A percentile compares a stretch with the other conserved stretches of the same genome.
phyloP scores from a whole-genome alignment of 2,329 filamentous ascomycete genomes.

The Cladophialophora exuberans region DNA sequence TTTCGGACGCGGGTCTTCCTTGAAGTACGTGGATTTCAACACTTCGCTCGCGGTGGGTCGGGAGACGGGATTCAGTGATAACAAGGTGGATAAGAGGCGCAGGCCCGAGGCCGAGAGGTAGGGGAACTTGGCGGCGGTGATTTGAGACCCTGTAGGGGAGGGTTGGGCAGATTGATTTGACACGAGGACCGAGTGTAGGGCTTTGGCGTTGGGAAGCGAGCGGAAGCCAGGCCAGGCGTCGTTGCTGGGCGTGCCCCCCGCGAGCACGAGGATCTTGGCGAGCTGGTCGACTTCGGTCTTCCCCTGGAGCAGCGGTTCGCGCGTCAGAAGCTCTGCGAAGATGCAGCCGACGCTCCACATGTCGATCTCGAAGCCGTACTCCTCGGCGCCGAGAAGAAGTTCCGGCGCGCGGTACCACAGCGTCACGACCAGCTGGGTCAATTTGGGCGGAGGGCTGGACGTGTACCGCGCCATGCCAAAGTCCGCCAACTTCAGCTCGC shows the following conservation, averaged over 20 bases:
- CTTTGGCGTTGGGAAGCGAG: slow-evolving; percentile 81
- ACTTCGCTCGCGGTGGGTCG: slow-evolving; percentile 75
- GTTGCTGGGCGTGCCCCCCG: slow-evolving; percentile 82
- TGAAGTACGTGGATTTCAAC: slow-evolving; percentile 81
- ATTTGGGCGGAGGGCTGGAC: slow-evolving; percentile 71
- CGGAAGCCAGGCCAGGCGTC: slow-evolving; percentile 85
- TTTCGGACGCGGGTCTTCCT: slow-evolving; percentile 87
- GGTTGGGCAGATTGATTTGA: slow-evolving; percentile 38
- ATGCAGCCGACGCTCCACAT: slow-evolving; percentile 98
- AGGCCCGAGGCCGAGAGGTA: slow-evolving; percentile 76
- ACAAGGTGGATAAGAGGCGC: slow-evolving; percentile 67
- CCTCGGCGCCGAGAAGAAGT: slow-evolving; percentile 76
- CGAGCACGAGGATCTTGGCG: slow-evolving; percentile 83
- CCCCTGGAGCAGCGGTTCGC: slow-evolving; percentile 81
- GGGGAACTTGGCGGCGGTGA: slow-evolving; percentile 68
- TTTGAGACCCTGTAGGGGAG: slow-evolving; percentile 25
- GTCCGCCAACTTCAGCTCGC: slow-evolving; percentile 92
- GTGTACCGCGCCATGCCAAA: slow-evolving; percentile 97
- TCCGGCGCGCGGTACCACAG: slow-evolving; percentile 96
- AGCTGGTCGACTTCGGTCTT: slow-evolving; percentile 93
- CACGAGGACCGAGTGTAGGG: slow-evolving; percentile 64
- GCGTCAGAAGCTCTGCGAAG: slow-evolving; percentile 85
- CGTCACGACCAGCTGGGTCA: slow-evolving; percentile 93
- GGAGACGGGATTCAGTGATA: slow-evolving; percentile 73
- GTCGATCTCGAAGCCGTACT: slow-evolving; percentile 78